Evolutionary conservation across 2,329 filamentous ascomycete genomes (phyloP), one percentile per base, ranked within the genome.

Genomic region (Neopestalotiopsis sp.): DNA sequence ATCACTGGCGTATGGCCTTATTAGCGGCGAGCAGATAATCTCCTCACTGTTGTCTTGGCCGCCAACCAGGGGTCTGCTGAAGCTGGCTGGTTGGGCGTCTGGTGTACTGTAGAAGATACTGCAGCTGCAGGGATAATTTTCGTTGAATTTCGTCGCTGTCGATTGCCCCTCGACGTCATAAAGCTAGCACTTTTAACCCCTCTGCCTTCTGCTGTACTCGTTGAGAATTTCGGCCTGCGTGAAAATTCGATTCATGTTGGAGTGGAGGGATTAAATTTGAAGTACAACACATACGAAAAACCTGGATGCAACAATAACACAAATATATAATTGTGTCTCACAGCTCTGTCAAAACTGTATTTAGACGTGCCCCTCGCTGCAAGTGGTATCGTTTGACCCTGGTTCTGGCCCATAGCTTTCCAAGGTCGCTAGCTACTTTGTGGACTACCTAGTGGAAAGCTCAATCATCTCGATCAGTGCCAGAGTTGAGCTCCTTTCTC

Each of bases 101-200:
- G n/a, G 45, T 20, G 45, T 52, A n/a, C 13, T 32, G 56, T 14
- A 20, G 24, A 24, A 28, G 52, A 30, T 60, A 60, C 52, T 28
- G 56, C 52, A 59, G 24, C 32, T 30, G 66, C 67, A 66, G 67
- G 67, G 67, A 62, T 66, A 66, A 66, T 61, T 65, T 59, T 69
- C 62, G 67, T 66, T 69, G 49, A 71, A 71, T 71, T 38, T 69
- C 58, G 61, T 70, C 65, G 71, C 14, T 24, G 58, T 68, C 14
- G 30, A 42, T 73, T 72, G 72, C 73, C 73, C 74, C 70, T 75
- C 75, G 72, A 78, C 76, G 76, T 78, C 76, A 78, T 78, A 59
- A 67, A 38, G 45, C 40, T 49, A n/a, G 20, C 12, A 40, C 14
- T 14, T 17, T 28, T 69, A 30, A 69, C 69, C 71, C 72, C 70